A percentile compares a stretch with the other conserved stretches of the same genome.
Conservation (phyloP, 352 stramenopile species). For the Pythium plurisporium region DNA sequence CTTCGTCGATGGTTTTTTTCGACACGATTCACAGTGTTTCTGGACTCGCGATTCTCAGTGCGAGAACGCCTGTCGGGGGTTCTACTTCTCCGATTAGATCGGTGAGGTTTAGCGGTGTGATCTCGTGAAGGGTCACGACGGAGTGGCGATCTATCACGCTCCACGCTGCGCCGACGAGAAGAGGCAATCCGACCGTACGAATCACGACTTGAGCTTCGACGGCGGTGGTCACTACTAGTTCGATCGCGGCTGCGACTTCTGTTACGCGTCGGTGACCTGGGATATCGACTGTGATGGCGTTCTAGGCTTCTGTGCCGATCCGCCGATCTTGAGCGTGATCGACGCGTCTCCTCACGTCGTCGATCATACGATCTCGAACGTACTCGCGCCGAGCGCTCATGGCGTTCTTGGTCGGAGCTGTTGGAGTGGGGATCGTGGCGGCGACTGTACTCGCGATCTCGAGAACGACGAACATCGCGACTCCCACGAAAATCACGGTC, state of each 20-base stretch:
- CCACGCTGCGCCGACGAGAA: neutral
- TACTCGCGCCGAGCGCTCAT: neutral
- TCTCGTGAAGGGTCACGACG: neutral
- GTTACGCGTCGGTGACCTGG: neutral
- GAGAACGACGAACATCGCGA: neutral
- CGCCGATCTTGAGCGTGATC: neutral
- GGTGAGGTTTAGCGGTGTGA: neutral
- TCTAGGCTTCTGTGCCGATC: too few relatives aligned
- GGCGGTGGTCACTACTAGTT: neutral
- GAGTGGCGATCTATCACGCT: neutral
- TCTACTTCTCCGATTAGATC: neutral
- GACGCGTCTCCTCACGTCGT: neutral
- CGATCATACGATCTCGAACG: too few relatives aligned
- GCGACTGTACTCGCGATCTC: neutral
- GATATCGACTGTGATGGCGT: too few relatives aligned
- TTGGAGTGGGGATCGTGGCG: neutral
- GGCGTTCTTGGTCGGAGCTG: neutral
- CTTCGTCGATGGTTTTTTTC: neutral
- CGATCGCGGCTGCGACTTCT: conserved; percentile 3
- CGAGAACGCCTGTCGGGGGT: neutral
- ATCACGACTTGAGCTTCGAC: conserved; percentile 11
- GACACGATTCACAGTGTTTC: too few relatives aligned
- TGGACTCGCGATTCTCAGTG: too few relatives aligned
- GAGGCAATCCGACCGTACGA: conserved; percentile 3
- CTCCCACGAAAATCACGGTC: too few relatives aligned